Evolutionary conservation across 2,329 filamentous ascomycete genomes (phyloP).

Genomic region (Conoideocrella luteorostrata): DNA sequence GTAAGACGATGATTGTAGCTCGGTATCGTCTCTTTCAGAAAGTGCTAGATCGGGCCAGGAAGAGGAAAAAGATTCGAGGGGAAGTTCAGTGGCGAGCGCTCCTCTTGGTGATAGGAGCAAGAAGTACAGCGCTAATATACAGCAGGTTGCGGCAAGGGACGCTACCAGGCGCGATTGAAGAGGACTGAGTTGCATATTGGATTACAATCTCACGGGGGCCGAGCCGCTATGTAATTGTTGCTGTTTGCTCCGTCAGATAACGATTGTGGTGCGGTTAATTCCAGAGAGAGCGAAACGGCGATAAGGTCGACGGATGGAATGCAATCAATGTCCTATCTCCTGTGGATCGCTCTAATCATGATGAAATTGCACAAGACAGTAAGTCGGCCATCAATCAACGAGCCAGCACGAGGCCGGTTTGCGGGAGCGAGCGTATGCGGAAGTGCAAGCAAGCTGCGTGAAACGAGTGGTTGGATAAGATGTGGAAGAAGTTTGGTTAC

Average conservation of each 20-base stretch:
- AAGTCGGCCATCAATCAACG: no score
- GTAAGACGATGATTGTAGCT: conserved; percentile 35
- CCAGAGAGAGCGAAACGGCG: no score
- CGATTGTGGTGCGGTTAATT: no score
- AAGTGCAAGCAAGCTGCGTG: no score
- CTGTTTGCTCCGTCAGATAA: no score
- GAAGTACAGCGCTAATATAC: conserved; percentile 56
- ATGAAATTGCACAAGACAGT: no score
- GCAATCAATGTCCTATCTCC: background rate
- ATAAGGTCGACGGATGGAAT: background rate
- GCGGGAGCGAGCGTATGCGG: no score
- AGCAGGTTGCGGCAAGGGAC: conserved; percentile 54
- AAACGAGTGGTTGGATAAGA: no score
- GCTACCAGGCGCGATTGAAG: conserved; percentile 67
- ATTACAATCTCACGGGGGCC: conserved; percentile 8
- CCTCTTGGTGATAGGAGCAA: conserved; percentile 52
- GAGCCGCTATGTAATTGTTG: background rate
- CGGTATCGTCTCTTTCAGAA: background rate
- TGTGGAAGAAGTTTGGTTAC: no score
- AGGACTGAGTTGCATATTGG: conserved; percentile 55
- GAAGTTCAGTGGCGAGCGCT: conserved; percentile 54
- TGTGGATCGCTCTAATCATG: no score
- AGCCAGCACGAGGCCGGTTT: no score
- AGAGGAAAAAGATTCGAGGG: conserved; percentile 8
- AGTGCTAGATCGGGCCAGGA: background rate